These are phyloP conservation scores for Aegle marmelos DNA, from an alignment of 345 rosid genomes.

Conservation along the genomic window DNA sequence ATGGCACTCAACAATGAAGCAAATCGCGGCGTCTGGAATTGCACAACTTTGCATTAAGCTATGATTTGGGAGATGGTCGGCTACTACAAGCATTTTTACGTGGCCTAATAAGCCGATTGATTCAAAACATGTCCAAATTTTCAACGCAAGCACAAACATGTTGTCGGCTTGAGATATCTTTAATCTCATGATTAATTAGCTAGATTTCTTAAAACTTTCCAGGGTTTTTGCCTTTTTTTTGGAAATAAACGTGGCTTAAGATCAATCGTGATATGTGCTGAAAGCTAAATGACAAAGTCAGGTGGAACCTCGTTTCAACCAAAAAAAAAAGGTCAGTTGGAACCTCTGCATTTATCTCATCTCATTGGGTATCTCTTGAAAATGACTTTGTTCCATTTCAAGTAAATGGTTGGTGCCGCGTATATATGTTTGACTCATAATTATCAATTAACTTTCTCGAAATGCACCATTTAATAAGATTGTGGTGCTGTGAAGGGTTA, in stretches of 20 bases:
- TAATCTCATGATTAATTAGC: background rate
- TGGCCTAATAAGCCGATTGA: slow-evolving; percentile 9
- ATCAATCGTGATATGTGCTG: slow-evolving; percentile 5
- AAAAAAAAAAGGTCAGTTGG: no score
- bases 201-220: background rate
- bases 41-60: background rate
- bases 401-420: slow-evolving; percentile 11
- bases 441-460: background rate
- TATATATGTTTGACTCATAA: background rate
- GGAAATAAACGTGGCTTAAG: slow-evolving; percentile 26
- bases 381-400: slow-evolving; percentile 1
- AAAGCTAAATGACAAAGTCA: slow-evolving; percentile 9
- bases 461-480: slow-evolving; percentile 12
- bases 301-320: slow-evolving; percentile 12
- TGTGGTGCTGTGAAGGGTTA: background rate
- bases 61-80: background rate
- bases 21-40: slow-evolving; percentile 8
- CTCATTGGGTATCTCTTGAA: slow-evolving; percentile 20
- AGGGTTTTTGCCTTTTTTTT: background rate
- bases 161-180: slow-evolving; percentile 9
- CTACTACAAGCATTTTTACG: background rate
- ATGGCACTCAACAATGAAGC: slow-evolving; percentile 2
- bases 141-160: slow-evolving; percentile 2
- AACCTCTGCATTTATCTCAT: background rate
- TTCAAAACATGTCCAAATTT: background rate